These are phyloP conservation scores for Apiotrichum laibachii DNA, from an alignment of 1,284 basidiomycete species.

Conservation along the genomic window DNA sequence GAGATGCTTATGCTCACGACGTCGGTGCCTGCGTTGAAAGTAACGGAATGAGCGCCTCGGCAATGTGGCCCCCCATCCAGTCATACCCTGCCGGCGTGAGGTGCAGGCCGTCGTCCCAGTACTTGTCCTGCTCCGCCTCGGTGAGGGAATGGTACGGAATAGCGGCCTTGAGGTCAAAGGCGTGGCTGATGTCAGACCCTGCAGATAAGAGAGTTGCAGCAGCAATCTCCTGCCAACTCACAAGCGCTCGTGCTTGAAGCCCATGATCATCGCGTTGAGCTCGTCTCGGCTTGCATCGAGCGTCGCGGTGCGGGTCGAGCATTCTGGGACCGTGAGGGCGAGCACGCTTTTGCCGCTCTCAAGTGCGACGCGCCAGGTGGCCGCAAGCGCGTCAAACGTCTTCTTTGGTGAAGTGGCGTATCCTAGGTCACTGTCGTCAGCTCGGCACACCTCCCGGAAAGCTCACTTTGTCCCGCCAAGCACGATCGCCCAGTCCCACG, in stretches of 20 bases:
- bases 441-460: too few relatives aligned
- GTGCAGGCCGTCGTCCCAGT: constrained; percentile 15
- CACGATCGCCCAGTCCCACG: constrained; percentile 11
- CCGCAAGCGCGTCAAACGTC: not conserved
- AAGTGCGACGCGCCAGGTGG: not conserved
- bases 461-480: constrained; percentile 14
- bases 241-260: not conserved
- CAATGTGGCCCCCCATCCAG: constrained; percentile 9
- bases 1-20: too few relatives aligned
- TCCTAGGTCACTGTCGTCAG: constrained; percentile 11
- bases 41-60: constrained; percentile 6
- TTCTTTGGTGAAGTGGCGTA: not conserved
- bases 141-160: constrained; percentile 11
- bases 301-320: not conserved
- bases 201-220: not conserved
- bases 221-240: not conserved
- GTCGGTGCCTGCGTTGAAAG: not conserved
- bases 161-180: constrained; percentile 3
- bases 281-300: not conserved
- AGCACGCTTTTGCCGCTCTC: not conserved
- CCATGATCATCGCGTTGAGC: constrained; percentile 4
- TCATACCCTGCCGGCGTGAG: constrained; percentile 9
- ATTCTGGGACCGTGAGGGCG: constrained; percentile 13
- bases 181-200: constrained; percentile 6
- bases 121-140: not conserved